Evolutionary conservation across 2,329 filamentous ascomycete species (phyloP), one percentile per base, ranked within the genome.

Genomic region (Blastomyces gilchristii): DNA sequence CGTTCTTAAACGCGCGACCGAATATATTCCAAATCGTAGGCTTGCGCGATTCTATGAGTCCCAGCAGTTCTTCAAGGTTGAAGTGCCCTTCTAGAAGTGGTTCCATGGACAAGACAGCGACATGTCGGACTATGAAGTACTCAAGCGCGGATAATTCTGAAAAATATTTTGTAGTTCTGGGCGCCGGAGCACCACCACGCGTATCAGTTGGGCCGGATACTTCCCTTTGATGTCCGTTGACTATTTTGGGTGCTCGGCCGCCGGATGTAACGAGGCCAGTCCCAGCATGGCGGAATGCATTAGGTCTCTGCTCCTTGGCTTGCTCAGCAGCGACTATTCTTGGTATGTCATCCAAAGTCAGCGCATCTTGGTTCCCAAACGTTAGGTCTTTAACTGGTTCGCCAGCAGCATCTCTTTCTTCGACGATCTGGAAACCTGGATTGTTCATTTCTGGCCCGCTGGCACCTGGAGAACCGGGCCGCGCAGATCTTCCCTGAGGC

Each of bases 11-110:
- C 1, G 92, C 93, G 73, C 97, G 96, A 66, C 92, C 93, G 67
- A 99, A 92, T 70, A 97, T 97, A 75, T 93, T 94, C 94, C 94
- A 99, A 77, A 99, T 96, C 0, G 90, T 97, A 31, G 90, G 86
- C 66, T 96, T 95, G 71, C 90, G 87, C 2, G 90, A 91, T 75
- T 99, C 94, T 66, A 99, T 97, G 59, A 99, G 85, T 65, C 90
- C 86, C 16, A 97, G 83, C 1, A 99, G 81, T 72, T 99, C 94
- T 68, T 97, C 94, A 64, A 97, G 83, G n/a, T 88, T 89, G 75
- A 97, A 97, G 69, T 96, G 87, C 3, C 87, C 86, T 69, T 96
- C 91, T 5, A 99, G 82, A 74, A 97, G 82, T 7, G 94, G 91
- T 68, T 96, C 91, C 87, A 99, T 96, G 0, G 90, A 93, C 64